These are phyloP conservation scores for Phytophthora brassicae DNA, from an alignment of 352 stramenopile genomes.

Conservation along the genomic window DNA sequence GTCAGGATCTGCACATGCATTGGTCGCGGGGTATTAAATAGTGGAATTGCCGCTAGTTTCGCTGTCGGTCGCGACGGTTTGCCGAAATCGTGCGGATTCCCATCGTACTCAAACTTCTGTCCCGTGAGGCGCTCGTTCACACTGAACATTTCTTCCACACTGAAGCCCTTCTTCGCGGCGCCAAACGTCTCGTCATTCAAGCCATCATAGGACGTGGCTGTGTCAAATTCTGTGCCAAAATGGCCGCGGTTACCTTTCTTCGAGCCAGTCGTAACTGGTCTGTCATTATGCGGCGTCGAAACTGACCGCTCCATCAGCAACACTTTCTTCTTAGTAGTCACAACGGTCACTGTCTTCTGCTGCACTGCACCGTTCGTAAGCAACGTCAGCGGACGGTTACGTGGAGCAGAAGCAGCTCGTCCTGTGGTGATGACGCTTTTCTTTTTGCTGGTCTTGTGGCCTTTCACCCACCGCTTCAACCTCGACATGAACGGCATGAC, in stretches of 20 bases:
- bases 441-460: constrained; percentile 65
- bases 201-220: constrained; percentile 77
- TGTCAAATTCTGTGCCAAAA: constrained; percentile 85
- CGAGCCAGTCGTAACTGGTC: constrained; percentile 37
- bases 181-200: constrained; percentile 90
- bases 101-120: constrained; percentile 93
- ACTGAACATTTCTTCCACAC: constrained; percentile 95
- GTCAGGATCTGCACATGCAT: constrained; percentile 50
- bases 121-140: constrained; percentile 92
- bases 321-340: constrained; percentile 38
- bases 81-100: constrained; percentile 94
- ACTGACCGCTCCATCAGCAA: constrained; percentile 51
- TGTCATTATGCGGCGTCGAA: constrained; percentile 69
- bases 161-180: constrained; percentile 69
- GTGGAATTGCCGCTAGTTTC: constrained; percentile 28
- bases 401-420: constrained; percentile 71
- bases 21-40: constrained; percentile 59
- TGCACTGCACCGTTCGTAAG: constrained; percentile 42
- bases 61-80: constrained; percentile 43
- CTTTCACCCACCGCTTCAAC: constrained; percentile 89
- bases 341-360: constrained; percentile 13
- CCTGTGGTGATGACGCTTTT: constrained; percentile 51
- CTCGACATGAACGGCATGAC: constrained; percentile 93
- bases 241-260: constrained; percentile 57
- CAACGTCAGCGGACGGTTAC: constrained; percentile 59